Evolutionary conservation across 805 yeast genomes (phyloP), one percentile per base, ranked within the genome.

Genomic region (Pichia cephalocereana): DNA sequence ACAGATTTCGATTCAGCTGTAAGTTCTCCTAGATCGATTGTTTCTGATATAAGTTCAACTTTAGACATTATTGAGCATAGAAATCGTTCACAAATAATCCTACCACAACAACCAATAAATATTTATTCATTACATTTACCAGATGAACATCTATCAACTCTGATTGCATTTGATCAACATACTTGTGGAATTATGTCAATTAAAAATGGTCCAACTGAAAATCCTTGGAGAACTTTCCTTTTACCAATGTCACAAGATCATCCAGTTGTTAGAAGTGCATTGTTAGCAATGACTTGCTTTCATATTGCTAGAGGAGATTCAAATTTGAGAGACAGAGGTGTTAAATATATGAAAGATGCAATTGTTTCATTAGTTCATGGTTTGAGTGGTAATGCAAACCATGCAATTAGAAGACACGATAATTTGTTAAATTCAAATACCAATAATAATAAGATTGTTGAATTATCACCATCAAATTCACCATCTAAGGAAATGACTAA

Each of bases 211-310:
- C 78, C 78, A 0, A 63, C 74, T 3, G 86, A 80, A 52, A 82
- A 82, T 55, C 88, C 87, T 8, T 82, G 88, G 88, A 63, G 83
- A 45, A 70, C 72, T 9, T 56, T 75, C 39, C 63, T 81, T 43
- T 60, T 81, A 57, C 86, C 87, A 1, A 59, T 79, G 42, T 80
- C 85, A 0, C 55, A 66, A n/a, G 64, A 72, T 31, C 71, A 79
- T 54, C 69, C 81, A 1, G 82, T 80, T 12, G 63, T 82, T 49
- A 75, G 75, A 64, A 77, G 81, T 57, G 79, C 86, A 1, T 66
- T 82, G 43, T 79, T 83, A 2, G 77, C 86, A 6, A 79, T 82
- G 82, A 78, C 87, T 0, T 67, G 78, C 46, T 80, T 81, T 54
- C 87, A 82, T 56, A 66, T 76, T 18, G 72, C 77, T 0, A 56